phyloP scores from a whole-genome alignment of 371 early-diverging fungal species.

The Nematocida homosporus region DNA sequence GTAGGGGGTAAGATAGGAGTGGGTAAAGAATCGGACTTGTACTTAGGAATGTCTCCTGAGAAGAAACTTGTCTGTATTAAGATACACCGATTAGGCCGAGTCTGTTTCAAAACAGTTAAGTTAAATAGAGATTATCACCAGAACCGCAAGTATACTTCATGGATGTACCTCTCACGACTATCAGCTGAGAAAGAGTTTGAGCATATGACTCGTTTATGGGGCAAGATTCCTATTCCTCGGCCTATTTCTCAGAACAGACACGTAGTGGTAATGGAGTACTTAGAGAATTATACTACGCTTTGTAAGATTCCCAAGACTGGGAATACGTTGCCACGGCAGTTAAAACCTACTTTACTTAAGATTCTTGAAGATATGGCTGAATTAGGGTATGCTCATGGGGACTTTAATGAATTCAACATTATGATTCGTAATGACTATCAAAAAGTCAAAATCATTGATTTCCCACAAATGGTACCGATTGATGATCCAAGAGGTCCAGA shows the following conservation, averaged over 20 bases:
- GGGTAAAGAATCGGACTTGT: constrained; percentile 84
- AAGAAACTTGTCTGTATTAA: constrained; percentile 57
- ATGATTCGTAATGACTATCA: constrained; percentile 77
- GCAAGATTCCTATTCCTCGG: constrained; percentile 86
- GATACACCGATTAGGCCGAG: constrained; percentile 78
- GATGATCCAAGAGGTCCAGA: constrained; percentile 78
- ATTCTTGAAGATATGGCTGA: constrained; percentile 85
- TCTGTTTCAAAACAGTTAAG: constrained; percentile 92
- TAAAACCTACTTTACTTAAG: constrained; percentile 84
- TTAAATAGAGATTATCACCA: constrained; percentile 85
- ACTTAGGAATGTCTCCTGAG: constrained; percentile 56
- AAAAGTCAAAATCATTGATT: constrained; percentile 82
- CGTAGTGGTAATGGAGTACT: constrained; percentile 89
- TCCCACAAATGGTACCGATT: constrained; percentile 97
- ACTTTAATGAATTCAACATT: constrained; percentile 99
- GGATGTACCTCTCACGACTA: constrained; percentile 68
- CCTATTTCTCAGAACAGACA: constrained; percentile 88
- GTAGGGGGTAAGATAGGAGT: constrained; percentile 98
- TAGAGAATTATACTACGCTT: constrained; percentile 68
- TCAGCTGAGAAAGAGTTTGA: constrained; percentile 59
- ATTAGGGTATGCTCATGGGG: constrained; percentile 94
- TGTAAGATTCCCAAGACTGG: constrained; percentile 74
- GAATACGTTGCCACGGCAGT: constrained; percentile 77
- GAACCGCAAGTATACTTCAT: constrained; percentile 65
- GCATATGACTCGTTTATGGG: constrained; percentile 70